Evolutionary conservation across 106 monocot genomes (phyloP), one percentile per base, ranked within the genome.

Genomic region (Dendrobium officinale): DNA sequence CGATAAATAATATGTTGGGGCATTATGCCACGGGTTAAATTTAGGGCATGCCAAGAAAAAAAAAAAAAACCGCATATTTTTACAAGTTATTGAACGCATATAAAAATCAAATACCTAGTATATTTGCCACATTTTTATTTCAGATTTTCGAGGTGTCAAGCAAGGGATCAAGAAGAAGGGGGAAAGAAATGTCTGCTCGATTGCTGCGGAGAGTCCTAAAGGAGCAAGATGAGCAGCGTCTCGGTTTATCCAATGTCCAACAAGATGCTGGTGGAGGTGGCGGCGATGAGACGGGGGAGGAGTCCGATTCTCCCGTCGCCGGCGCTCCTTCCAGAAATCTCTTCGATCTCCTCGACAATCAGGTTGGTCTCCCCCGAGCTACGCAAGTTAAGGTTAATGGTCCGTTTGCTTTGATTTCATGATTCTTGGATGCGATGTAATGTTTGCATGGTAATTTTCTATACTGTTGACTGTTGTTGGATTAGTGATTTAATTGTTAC

Each of bases 141-240:
- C 68, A 10, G 11, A 68, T 29, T 29, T 33, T 33, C 29, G 68
- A 68, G 68, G 33, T 66, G 29, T 29, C 6, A 45, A 45, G 45
- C 8, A 7, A 45, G 45, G 9, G 45, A 45, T 7, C 8, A 51
- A 48, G 45, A 24, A 48, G 22, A 48, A 48, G 27, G 24, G 41
- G 48, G 15, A 7, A 51, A 74, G 74, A 75, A 41, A 83, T 83
- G 83, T 83, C 83, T 18, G 83, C 72, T 59, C 70, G 83, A 83
- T 83, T 83, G 41, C 73, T 83, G 73, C 43, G 83, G 55, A 83
- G 73, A 78, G 78, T 83, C 10, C 55, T 83, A 16, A 56, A 79
- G 58, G 78, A 83, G 44, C 55, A 79, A 31, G 83, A 78, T 24
- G 40, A 73, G 27, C 73, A 40, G 18, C 22, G 37, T 9, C 43